phyloP scores from a whole-genome alignment of 257 asterid species.

The Solanum peruvianum region DNA sequence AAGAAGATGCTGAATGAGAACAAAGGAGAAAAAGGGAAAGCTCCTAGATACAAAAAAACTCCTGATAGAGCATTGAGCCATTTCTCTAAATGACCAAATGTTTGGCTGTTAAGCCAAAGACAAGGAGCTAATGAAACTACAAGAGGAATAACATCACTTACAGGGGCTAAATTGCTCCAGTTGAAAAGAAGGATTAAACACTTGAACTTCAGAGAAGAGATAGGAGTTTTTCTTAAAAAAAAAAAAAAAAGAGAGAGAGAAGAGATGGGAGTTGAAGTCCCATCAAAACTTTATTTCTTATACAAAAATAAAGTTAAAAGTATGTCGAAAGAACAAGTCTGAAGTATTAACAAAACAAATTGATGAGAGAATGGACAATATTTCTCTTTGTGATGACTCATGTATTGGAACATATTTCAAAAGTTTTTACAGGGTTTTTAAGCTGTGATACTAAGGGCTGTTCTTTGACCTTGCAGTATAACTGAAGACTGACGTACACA shows the following conservation, averaged over 20 bases:
- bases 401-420: not conserved
- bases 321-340: not conserved
- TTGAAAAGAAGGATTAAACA: not conserved
- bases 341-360: not conserved
- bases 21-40: not conserved
- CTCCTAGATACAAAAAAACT: not conserved
- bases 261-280: not conserved
- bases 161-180: not conserved
- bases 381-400: not conserved
- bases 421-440: not conserved
- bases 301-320: not conserved
- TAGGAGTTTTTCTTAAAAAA: not conserved
- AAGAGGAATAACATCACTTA: not conserved
- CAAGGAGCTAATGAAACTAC: not conserved
- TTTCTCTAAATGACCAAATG: not conserved
- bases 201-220: not conserved
- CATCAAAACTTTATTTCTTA: not conserved
- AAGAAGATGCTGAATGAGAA: not conserved
- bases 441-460: not conserved
- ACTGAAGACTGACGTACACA: not conserved
- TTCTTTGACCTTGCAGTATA: not conserved
- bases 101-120: not conserved
- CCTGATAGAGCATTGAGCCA: not conserved
- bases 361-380: not conserved
- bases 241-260: not conserved